Percentiles rank a stretch among this genome's conserved stretches.
These are phyloP conservation scores for Glonium stellatum DNA, from an alignment of 495 filamentous ascomycete genomes.

Conservation along the genomic window DNA sequence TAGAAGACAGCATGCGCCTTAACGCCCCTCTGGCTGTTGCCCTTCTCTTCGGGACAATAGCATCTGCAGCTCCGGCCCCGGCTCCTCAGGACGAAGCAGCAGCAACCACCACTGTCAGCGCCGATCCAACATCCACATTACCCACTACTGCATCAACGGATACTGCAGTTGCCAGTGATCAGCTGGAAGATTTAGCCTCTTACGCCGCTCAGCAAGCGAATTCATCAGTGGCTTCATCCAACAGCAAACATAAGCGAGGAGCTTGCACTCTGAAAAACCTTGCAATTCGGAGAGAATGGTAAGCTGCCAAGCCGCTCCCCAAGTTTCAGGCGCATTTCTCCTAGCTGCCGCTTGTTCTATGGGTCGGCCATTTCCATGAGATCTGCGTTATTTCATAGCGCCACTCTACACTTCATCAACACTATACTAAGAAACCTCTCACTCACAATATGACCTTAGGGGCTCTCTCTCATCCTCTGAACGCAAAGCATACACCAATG, in stretches of 20 bases:
- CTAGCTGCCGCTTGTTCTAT: background rate
- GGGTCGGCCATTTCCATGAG: background rate
- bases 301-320: background rate
- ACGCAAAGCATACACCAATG: slow-evolving; percentile 22
- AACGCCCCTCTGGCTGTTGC: background rate
- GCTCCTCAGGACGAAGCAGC: slow-evolving; percentile 1
- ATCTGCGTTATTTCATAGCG: background rate
- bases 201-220: slow-evolving; percentile 3
- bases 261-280: slow-evolving; percentile 10
- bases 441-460: background rate
- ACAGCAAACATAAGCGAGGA: slow-evolving; percentile 13
- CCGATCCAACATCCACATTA: background rate
- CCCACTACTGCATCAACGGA: slow-evolving; percentile 7
- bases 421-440: background rate
- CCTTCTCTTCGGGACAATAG: background rate
- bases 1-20: background rate
- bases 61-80: slow-evolving; percentile 6
- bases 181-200: slow-evolving; percentile 10
- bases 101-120: background rate
- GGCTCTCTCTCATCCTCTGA: slow-evolving; percentile 8
- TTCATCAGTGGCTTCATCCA: background rate
- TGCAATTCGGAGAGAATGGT: slow-evolving; percentile 22
- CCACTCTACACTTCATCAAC: background rate
- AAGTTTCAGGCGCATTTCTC: background rate
- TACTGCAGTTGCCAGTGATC: slow-evolving; percentile 10